Percentiles rank a stretch among this genome's conserved stretches.
phyloP scores from a whole-genome alignment of 106 monocot species.

The Amphibolis antarctica region DNA sequence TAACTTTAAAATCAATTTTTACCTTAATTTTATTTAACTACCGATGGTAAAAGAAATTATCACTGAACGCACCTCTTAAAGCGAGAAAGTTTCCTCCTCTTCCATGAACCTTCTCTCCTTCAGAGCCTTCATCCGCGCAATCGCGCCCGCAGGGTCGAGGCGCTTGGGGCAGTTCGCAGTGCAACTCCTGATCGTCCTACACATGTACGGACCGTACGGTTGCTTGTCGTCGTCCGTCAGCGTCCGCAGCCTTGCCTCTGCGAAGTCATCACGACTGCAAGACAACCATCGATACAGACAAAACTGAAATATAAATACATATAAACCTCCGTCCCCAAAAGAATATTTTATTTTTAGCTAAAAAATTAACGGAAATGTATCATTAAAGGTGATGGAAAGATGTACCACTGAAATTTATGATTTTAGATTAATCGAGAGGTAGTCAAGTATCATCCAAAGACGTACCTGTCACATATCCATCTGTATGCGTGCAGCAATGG shows the following conservation, averaged over 20 bases:
- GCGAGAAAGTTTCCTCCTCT: slow-evolving; percentile 1
- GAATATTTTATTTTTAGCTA: no score
- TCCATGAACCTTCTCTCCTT: slow-evolving; percentile 2
- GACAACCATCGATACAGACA: neutral
- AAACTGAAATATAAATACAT: neutral
- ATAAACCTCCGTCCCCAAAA: no score
- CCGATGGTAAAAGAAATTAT: no score
- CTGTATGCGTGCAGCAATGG: slow-evolving; percentile 49
- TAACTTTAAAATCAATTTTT: no score
- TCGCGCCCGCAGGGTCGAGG: slow-evolving; percentile 11
- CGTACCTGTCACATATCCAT: slow-evolving; percentile 48
- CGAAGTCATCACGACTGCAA: slow-evolving; percentile 44
- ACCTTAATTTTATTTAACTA: no score
- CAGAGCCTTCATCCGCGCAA: slow-evolving; percentile 10
- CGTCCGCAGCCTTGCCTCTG: slow-evolving; percentile 45
- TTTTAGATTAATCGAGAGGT: no score
- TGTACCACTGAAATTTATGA: no score
- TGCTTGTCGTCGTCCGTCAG: slow-evolving; percentile 31
- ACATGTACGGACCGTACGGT: slow-evolving; percentile 49
- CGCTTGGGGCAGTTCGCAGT: slow-evolving; percentile 36
- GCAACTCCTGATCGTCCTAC: slow-evolving; percentile 50
- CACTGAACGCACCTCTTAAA: no score
- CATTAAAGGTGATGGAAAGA: no score
- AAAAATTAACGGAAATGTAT: no score
- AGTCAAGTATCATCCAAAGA: no score